Base-by-base conservation (phyloP, 2,329 filamentous ascomycete genomes). In the Volutella citrinella region DNA sequence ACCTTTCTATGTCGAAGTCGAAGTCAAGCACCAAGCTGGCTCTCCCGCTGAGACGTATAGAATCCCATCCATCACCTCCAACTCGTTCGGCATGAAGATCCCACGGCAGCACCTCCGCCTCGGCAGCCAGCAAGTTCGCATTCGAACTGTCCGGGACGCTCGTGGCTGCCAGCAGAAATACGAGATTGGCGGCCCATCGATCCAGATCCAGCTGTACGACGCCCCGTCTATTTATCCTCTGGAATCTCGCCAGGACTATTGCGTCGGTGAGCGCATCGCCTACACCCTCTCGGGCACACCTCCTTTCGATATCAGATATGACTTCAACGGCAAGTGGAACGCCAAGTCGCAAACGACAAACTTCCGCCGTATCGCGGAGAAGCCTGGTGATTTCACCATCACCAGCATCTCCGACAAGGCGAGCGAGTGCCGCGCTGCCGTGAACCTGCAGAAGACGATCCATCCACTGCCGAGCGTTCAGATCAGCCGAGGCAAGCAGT, bases 291-390 rank as follows among this genome's bases (percentile, higher is more conserved):
- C 88, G 2, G 94, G 93, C 27, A 86, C 87, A 34, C 82, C 89
- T 13, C 94, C 94, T 0, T 98, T 98, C 61, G 87, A 91, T 27
- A 84, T 98, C 27, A 84, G 83, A 60, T 98, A 98, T 66, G 85
- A 80, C 10, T 98, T 98, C 64, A 82, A 90, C 49, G 84, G 82
- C 35, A 75, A 77, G 25, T 82, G 86, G 64, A 91, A 87, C 59
- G 93, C 91, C 34, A 83, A 84, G 46, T 83, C 85, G 10, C 68
- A 77, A 22, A 84, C 80, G 16, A 94, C 87, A 13, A 90, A 78
- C 44, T 98, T 98, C 76, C 84, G 87, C 40, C 89, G 94, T 48
- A 84, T 98, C 38, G 91, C 93, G 13, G 91, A 97, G 64, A 83
- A 85, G 40, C 86, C 93, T 0, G 94, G 93, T 31, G 79, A 83